Evolutionary conservation across 2,329 filamentous ascomycete species (phyloP), one percentile per base, ranked within the genome.

Genomic region (Colletotrichum abscissum): DNA sequence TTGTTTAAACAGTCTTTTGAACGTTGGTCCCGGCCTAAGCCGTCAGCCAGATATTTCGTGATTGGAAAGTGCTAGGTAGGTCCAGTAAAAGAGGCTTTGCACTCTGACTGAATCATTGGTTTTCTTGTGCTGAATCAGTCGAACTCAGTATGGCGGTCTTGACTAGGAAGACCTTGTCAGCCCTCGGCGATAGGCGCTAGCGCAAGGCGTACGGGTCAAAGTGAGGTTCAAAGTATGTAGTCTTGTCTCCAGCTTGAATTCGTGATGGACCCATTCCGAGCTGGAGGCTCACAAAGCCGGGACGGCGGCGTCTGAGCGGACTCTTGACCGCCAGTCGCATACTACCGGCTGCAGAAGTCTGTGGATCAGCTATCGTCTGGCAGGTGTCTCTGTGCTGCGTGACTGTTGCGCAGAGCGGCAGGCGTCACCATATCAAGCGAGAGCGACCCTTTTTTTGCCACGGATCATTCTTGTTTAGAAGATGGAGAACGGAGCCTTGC

Each of bases 281-380:
- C n/a, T 72, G 63, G 56, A 74, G 72, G 68, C 72, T 72, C 63
- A 67, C 46, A 26, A 67, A 49, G 28, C 19, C 57, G 42, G 63
- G 63, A 67, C 63, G 68, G 68, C 57, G 55, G 28, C n/a, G 52
- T 56, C 62, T 54, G 63, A 65, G 49, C 63, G 33, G 63, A 62
- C 67, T 46, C 66, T 60, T 69, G 66, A 26, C 33, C 28, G 52
- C 24, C 38, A 28, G 30, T 60, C 42, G 42, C n/a, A 57, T 14
- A 42, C 14, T 42, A 63, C 42, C 28, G 16, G n/a, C 28, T n/a
- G n/a, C 46, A 16, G 22, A 33, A 30, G 30, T 26, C 14, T 22
- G 33, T 7, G 12, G 8, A 35, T 46, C 24, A 6, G 33, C 38
- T 22, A 63, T 42, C 22, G 26, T 38, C 49, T 64, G 69, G 33